Evolutionary conservation across 2,329 filamentous ascomycete genomes (phyloP).

Genomic region (Fusarium piperis): DNA sequence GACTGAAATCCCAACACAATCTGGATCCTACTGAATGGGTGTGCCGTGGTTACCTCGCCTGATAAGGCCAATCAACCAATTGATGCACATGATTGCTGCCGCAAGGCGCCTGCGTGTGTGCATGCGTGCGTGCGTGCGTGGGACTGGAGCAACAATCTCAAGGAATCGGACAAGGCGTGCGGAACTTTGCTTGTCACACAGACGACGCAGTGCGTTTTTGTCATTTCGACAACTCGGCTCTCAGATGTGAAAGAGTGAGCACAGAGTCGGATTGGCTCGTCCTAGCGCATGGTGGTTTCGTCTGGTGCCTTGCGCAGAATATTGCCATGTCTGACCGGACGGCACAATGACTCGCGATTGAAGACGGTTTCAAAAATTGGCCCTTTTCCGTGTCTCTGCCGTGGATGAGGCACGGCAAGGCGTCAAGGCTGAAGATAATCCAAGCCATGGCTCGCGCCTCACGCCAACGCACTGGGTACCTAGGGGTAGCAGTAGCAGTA

Average conservation of each 20-base stretch:
- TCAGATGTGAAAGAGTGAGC: conserved; percentile 10
- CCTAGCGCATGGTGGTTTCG: neutral
- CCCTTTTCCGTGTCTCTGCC: neutral
- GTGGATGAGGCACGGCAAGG: neutral
- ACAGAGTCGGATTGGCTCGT: neutral
- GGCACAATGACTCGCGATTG: neutral
- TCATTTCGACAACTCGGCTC: neutral
- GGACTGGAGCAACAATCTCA: neutral
- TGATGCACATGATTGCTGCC: neutral
- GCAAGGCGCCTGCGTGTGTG: neutral
- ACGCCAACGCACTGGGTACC: neutral
- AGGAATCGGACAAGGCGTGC: neutral
- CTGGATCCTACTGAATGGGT: neutral
- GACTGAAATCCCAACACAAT: conserved; percentile 4
- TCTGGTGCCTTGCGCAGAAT: neutral
- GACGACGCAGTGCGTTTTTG: neutral
- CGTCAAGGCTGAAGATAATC: neutral
- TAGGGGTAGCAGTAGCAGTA: neutral
- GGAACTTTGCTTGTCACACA: conserved; percentile 4
- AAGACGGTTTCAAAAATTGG: neutral
- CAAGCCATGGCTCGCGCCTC: neutral
- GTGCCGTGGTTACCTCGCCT: neutral
- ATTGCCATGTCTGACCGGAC: neutral
- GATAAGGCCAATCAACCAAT: neutral
- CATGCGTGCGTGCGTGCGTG: neutral